Conservation (phyloP, 2,329 filamentous ascomycete genomes). For the Scedosporium aurantiacum region DNA sequence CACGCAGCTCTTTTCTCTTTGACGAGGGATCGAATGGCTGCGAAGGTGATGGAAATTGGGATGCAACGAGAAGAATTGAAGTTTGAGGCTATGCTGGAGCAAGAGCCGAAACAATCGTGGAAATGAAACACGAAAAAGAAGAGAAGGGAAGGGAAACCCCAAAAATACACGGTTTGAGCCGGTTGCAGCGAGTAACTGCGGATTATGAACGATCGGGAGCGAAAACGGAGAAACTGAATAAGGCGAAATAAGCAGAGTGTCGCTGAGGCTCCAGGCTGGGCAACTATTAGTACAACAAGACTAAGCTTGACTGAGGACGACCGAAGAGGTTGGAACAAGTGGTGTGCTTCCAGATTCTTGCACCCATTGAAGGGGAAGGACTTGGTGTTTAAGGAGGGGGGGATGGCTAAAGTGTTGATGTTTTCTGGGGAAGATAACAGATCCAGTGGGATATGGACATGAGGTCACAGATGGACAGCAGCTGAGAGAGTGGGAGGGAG, state of each 20-base stretch:
- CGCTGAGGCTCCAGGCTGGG: conserved; percentile 6
- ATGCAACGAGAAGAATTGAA: neutral
- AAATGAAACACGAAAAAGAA: neutral
- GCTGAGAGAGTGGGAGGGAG: neutral
- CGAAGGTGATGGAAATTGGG: neutral
- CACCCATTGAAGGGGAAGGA: neutral
- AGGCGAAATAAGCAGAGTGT: conserved; percentile 4
- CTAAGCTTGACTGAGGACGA: neutral
- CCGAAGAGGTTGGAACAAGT: neutral
- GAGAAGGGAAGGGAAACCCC: neutral
- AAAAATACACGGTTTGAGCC: neutral
- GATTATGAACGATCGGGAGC: neutral
- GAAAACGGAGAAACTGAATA: neutral
- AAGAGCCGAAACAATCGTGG: neutral
- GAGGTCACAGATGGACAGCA: conserved; percentile 1
- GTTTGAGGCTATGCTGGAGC: neutral
- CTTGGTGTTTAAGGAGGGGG: neutral
- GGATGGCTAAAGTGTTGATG: neutral
- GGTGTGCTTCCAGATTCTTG: neutral
- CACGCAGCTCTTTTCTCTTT: neutral
- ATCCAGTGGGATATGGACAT: neutral
- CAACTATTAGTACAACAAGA: conserved; percentile 4
- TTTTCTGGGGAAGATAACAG: neutral
- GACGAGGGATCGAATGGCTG: neutral
- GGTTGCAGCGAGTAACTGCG: neutral